Evolutionary conservation across 768 basidiomycete genomes (phyloP).

Genomic region (Auricularia sp.): DNA sequence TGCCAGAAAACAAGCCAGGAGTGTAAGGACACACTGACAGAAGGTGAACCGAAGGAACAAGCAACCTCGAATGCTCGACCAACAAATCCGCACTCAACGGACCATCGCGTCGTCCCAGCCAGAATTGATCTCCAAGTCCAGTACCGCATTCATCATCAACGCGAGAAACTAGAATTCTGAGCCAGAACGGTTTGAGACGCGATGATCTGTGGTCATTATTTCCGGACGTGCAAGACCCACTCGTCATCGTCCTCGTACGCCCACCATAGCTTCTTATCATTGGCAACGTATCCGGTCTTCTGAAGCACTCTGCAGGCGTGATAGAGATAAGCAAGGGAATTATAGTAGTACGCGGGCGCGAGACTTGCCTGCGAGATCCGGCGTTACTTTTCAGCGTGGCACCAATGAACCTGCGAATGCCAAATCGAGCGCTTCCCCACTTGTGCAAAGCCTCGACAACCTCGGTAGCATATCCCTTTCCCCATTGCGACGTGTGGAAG

Average conservation of each 20-base stretch:
- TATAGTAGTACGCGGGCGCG: neutral
- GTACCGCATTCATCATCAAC: no score
- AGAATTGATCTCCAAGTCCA: no score
- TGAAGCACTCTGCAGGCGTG: neutral
- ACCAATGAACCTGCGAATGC: neutral
- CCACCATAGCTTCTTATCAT: neutral
- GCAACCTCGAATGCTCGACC: no score
- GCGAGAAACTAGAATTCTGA: no score
- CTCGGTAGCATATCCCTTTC: neutral
- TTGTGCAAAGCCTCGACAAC: neutral
- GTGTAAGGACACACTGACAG: no score
- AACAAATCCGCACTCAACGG: no score
- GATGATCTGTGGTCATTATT: no score
- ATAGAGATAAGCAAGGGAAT: neutral
- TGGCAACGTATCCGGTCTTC: neutral
- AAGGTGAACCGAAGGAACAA: no score
- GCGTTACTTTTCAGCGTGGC: neutral
- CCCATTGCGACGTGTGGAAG: neutral
- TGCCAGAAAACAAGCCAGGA: no score
- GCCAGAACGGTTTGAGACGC: no score
- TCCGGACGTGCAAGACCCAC: neutral
- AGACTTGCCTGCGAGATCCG: neutral
- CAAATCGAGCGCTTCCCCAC: neutral
- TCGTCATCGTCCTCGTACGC: neutral
- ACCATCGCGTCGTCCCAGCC: no score